Base-by-base conservation (phyloP, 371 early-diverging fungal genomes). In the Dichotomocladium elegans region DNA sequence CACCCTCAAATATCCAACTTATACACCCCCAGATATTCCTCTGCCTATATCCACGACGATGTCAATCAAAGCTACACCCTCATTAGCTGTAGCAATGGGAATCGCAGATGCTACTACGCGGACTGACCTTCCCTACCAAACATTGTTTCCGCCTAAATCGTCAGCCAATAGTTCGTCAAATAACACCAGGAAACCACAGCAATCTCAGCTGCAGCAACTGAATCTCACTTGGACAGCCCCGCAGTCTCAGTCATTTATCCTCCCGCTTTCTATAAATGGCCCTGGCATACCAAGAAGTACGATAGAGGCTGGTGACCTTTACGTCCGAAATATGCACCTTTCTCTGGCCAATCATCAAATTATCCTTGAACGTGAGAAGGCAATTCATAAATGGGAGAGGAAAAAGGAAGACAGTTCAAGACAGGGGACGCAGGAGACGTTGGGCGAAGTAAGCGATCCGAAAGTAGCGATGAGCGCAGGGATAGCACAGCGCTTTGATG, bases 301-400 rank as follows among this genome's bases (percentile, higher is more conserved):
- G 10, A 51, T 57, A 14, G 89, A 88, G 41, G 81, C 86, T 10
- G 77, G 77, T n/a, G 66, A 75, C 5, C 59, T 88, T 17, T 82
- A 81, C 55, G 41, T 72, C 24, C 62, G 73, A 35, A 74, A 85
- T 47, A 74, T 88, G 73, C 85, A 84, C 47, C 67, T 87, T 22
- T 81, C 81, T 1, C 62, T 82, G 21, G 72, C 79, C 2, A 70
- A 75, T 11, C 64, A 81, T 19, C 91, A 90, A 53, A 73, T 83
- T 5, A 71, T 81, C 25, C 55, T 73, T n/a, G 83, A 80, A 51
- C 50, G 82, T 53, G 71, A 85, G 58, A 70, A 75, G 55, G 64
- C 68, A 0, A 63, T 78, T 41, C 70, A 68, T 30, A 70, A 69
- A 56, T 80, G 75, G 67, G 46, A 65, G 53, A n/a, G 44, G 21